A percentile compares a stretch with the other conserved stretches of the same genome.
These are phyloP conservation scores for Xerocomellus amylosporus DNA, from an alignment of 768 basidiomycete genomes.

Conservation along the genomic window DNA sequence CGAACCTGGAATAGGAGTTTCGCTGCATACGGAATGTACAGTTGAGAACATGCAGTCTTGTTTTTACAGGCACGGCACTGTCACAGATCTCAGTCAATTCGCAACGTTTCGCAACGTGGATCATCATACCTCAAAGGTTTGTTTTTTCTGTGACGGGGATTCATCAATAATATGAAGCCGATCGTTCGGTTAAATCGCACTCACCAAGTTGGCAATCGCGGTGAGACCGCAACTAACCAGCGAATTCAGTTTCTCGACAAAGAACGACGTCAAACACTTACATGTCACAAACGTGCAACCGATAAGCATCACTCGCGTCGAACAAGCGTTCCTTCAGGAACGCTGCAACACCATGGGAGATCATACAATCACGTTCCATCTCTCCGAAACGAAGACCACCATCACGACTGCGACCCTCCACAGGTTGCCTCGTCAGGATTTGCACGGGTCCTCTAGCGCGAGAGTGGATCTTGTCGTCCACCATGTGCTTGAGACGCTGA, in stretches of 20 bases:
- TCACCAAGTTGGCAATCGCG: conserved; percentile 91
- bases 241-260: conserved; percentile 7
- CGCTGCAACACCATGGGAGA: conserved; percentile 96
- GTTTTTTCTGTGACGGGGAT: conserved; percentile 70
- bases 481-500: conserved; percentile 99
- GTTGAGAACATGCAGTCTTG: conserved; percentile 91
- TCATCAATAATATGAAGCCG: conserved; percentile 12
- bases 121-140: conserved; percentile 79
- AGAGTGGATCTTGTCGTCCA: conserved; percentile 99
- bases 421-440: conserved; percentile 95
- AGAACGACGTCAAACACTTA: conserved; percentile 40
- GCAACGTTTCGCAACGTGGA: not conserved
- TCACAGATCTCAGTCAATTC: conserved; percentile 1
- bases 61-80: conserved; percentile 91
- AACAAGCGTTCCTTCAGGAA: conserved; percentile 98
- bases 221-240: conserved; percentile 81
- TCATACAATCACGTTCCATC: conserved; percentile 99
- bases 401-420: conserved; percentile 97
- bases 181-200: conserved; percentile 28
- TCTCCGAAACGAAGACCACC: conserved; percentile 99
- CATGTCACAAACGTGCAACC: conserved; percentile 96
- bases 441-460: conserved; percentile 96
- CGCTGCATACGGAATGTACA: conserved; percentile 95
- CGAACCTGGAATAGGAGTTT: conserved; percentile 92
- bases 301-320: conserved; percentile 89